These are phyloP conservation scores for Prunus mongolica DNA, from an alignment of 306 rosid species.

Conservation along the genomic window DNA sequence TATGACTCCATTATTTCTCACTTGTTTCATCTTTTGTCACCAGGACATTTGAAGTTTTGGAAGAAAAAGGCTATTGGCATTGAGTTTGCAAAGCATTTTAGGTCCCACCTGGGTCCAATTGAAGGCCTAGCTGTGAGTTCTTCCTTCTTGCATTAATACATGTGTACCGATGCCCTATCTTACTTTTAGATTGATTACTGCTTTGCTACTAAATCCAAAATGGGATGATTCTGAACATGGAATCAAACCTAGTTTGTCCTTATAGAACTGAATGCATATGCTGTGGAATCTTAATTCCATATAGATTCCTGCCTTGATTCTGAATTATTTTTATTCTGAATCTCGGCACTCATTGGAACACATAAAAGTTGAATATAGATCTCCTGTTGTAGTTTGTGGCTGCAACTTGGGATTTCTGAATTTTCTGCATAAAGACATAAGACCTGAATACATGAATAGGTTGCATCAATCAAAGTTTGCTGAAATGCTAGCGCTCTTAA, in stretches of 20 bases:
- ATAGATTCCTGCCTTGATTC: not conserved
- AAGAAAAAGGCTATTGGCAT: conserved; percentile 85
- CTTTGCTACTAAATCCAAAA: conserved; percentile 5
- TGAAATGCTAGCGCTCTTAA: not conserved
- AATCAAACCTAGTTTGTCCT: not conserved
- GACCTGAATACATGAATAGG: not conserved
- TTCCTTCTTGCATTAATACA: conserved; percentile 14
- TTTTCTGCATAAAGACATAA: not conserved
- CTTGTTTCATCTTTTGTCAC: not conserved
- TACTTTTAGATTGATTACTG: conserved; percentile 15
- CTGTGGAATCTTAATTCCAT: not conserved
- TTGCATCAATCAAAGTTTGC: not conserved
- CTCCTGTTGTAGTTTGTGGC: not conserved
- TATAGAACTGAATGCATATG: not conserved
- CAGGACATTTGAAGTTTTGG: conserved; percentile 98
- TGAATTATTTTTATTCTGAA: not conserved
- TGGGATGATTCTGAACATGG: conserved; percentile 7
- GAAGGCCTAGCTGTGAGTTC: conserved; percentile 89
- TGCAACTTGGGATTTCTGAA: not conserved
- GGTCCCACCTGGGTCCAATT: conserved; percentile 96
- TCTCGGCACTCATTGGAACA: not conserved
- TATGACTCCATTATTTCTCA: not conserved
- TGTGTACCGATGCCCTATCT: not conserved
- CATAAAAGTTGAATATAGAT: not conserved
- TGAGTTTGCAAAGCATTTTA: conserved; percentile 95